A percentile compares a stretch with the other conserved stretches of the same genome.
These are phyloP conservation scores for Xylaria polymorpha DNA, from an alignment of 2,329 filamentous ascomycete genomes.

Conservation along the genomic window DNA sequence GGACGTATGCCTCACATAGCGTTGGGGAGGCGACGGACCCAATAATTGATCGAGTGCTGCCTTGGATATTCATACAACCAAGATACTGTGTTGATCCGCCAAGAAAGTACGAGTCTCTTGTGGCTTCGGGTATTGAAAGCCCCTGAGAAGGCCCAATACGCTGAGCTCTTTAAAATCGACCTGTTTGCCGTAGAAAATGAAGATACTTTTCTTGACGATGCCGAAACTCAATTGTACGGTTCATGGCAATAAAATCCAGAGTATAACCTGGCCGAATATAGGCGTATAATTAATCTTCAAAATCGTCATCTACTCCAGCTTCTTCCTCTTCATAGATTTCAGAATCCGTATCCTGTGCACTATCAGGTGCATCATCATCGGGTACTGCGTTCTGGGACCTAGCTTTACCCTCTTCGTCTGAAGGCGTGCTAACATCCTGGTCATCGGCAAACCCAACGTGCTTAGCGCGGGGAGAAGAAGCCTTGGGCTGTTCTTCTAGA, in stretches of 20 bases:
- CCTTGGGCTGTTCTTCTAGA: constrained; percentile 64
- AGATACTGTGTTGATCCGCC: background rate
- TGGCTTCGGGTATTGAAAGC: background rate
- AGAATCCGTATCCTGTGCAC: constrained; percentile 46
- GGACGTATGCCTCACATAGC: background rate
- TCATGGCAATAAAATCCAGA: background rate
- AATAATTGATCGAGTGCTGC: background rate
- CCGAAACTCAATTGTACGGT: background rate
- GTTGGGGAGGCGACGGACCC: background rate
- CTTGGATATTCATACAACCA: background rate
- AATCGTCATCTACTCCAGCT: constrained; percentile 47
- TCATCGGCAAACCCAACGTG: constrained; percentile 73
- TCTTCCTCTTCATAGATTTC: constrained; percentile 51
- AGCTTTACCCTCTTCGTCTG: constrained; percentile 43
- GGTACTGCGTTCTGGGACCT: constrained; percentile 32
- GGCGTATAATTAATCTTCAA: constrained; percentile 43
- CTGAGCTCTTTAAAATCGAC: background rate
- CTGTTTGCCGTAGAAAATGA: background rate
- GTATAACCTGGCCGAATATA: background rate
- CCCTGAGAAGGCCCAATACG: background rate
- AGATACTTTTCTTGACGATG: background rate
- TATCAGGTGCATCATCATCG: constrained; percentile 27
- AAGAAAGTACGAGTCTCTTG: background rate
- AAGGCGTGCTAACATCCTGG: constrained; percentile 46
- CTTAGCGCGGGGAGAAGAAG: constrained; percentile 60